phyloP scores from a whole-genome alignment of 768 basidiomycete species.

The Agaricus bisporus region DNA sequence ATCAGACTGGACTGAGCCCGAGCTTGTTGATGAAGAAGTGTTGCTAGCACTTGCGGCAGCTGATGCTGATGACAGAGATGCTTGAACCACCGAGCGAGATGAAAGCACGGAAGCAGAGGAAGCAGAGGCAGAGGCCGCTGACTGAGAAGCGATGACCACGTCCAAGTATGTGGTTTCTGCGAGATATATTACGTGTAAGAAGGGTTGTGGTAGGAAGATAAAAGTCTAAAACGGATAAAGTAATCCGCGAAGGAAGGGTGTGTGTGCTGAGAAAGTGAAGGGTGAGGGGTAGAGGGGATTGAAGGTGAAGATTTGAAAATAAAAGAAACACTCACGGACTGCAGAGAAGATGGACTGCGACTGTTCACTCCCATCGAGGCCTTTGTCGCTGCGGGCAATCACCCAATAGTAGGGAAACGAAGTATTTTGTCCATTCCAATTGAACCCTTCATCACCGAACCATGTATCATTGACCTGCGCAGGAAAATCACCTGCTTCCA shows the following conservation, averaged over 20 bases:
- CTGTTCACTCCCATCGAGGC: constrained; percentile 51
- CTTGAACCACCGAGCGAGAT: no score
- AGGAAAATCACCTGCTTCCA: constrained; percentile 47
- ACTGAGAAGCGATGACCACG: constrained; percentile 54
- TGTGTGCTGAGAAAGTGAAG: background rate
- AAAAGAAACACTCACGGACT: constrained; percentile 54
- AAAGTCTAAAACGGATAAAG: constrained; percentile 8
- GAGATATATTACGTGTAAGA: constrained; percentile 10
- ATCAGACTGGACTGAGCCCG: constrained; percentile 42
- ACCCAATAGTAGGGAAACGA: constrained; percentile 76
- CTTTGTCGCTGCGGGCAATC: constrained; percentile 52
- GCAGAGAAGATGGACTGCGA: constrained; percentile 74
- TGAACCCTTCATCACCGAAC: constrained; percentile 52
- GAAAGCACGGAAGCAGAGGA: constrained; percentile 22
- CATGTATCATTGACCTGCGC: constrained; percentile 68
- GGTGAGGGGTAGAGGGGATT: background rate
- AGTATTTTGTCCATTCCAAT: constrained; percentile 45
- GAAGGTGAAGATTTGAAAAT: background rate
- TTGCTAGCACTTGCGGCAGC: constrained; percentile 27
- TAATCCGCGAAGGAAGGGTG: constrained; percentile 8
- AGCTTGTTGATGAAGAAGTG: constrained; percentile 14
- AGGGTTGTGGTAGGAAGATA: constrained; percentile 1
- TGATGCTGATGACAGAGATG: constrained; percentile 27
- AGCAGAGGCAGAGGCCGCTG: constrained; percentile 34
- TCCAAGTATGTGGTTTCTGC: constrained; percentile 75